Evolutionary conservation across 1,284 basidiomycete species (phyloP).

Genomic region (Ustilago hordei): DNA sequence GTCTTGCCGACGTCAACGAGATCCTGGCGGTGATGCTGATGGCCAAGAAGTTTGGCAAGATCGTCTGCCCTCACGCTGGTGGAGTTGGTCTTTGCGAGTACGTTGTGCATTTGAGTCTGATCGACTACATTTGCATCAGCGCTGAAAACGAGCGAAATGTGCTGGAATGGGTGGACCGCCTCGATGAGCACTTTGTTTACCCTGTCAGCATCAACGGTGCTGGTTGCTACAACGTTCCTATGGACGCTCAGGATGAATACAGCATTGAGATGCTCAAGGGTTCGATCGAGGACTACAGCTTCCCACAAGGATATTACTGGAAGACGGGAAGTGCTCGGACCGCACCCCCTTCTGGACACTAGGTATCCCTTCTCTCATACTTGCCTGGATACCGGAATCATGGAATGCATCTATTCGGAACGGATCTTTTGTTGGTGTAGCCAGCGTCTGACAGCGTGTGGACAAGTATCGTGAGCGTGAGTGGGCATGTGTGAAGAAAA

Average conservation of each 20-base stretch:
- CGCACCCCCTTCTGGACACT: slow-evolving; percentile 47
- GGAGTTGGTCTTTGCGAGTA: slow-evolving; percentile 96
- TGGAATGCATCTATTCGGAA: slow-evolving; percentile 8
- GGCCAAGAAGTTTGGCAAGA: slow-evolving; percentile 80
- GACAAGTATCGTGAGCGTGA: not conserved
- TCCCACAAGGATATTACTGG: slow-evolving; percentile 72
- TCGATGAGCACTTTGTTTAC: slow-evolving; percentile 91
- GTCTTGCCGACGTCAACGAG: slow-evolving; percentile 91
- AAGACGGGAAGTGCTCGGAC: slow-evolving; percentile 44
- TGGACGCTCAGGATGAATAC: slow-evolving; percentile 71
- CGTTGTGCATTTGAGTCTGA: slow-evolving; percentile 76
- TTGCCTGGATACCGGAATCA: not conserved
- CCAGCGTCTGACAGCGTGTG: not conserved
- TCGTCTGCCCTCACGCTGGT: slow-evolving; percentile 89
- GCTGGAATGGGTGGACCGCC: slow-evolving; percentile 80
- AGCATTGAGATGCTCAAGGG: slow-evolving; percentile 71
- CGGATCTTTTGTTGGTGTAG: not conserved
- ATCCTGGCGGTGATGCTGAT: slow-evolving; percentile 91
- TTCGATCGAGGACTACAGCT: slow-evolving; percentile 70
- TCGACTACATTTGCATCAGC: slow-evolving; percentile 91
- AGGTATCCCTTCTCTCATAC: not conserved
- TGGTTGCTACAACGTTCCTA: slow-evolving; percentile 86
- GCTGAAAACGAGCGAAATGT: slow-evolving; percentile 93
- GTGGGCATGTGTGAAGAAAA: not conserved
- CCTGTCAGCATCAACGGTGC: slow-evolving; percentile 87